phyloP scores from a whole-genome alignment of 1,139 yeast genomes.

The Arxiozyma bovina region DNA sequence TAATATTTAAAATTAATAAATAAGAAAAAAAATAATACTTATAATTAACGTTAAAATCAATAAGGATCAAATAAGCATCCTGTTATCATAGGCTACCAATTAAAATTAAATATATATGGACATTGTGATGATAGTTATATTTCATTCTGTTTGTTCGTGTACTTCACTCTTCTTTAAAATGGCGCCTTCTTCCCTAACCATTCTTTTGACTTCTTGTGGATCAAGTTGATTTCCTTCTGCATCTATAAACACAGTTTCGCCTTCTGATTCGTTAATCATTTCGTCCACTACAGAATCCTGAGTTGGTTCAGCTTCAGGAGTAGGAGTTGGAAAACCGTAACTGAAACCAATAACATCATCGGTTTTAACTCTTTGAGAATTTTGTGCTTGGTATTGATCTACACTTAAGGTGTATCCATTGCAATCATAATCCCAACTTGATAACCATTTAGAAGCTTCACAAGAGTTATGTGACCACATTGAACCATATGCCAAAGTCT shows the following conservation, averaged over 20 bases:
- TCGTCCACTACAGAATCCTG: slow-evolving; percentile 15
- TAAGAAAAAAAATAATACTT: no score
- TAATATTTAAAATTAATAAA: no score
- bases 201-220: slow-evolving; percentile 52
- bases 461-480: slow-evolving; percentile 74
- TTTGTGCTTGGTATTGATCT: slow-evolving; percentile 9
- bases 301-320: not conserved
- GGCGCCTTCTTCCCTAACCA: slow-evolving; percentile 31
- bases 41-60: no score
- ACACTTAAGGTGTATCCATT: slow-evolving; percentile 33
- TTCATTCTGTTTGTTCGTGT: not conserved
- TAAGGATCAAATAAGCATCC: no score
- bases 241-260: slow-evolving; percentile 48
- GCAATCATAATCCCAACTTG: slow-evolving; percentile 85
- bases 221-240: slow-evolving; percentile 51
- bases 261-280: slow-evolving; percentile 18
- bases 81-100: no score
- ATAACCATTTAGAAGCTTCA: slow-evolving; percentile 47
- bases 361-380: not conserved
- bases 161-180: slow-evolving; percentile 5
- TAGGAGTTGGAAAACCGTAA: slow-evolving; percentile 4
- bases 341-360: not conserved
- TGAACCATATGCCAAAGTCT: slow-evolving; percentile 68
- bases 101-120: not conserved
- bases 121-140: not conserved